Conservation (phyloP, 1,284 basidiomycete genomes). For the Cutaneotrichosporon cyanovorans region DNA sequence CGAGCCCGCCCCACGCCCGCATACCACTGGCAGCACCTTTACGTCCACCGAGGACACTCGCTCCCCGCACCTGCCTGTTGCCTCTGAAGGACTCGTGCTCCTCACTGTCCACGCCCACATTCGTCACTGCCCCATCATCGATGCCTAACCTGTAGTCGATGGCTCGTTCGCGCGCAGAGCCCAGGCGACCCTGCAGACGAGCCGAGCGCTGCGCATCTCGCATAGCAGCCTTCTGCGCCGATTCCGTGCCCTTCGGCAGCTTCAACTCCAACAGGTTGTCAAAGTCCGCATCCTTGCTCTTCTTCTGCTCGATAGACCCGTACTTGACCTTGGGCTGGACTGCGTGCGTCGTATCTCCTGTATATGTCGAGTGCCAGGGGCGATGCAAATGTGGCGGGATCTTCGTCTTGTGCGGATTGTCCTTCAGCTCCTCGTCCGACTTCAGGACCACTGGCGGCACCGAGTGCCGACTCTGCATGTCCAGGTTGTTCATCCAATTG, state of each 20-base stretch:
- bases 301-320: constrained; percentile 32
- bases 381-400: constrained; percentile 42
- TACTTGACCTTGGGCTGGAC: constrained; percentile 40
- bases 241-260: constrained; percentile 47
- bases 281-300: constrained; percentile 20
- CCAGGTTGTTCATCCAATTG: constrained; percentile 43
- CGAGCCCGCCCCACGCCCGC: constrained; percentile 65
- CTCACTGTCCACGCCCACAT: constrained; percentile 12
- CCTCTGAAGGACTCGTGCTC: constrained; percentile 51
- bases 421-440: neutral
- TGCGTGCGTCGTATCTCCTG: constrained; percentile 21
- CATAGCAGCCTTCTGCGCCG: constrained; percentile 51
- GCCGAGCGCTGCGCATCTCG: constrained; percentile 53
- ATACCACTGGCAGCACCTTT: constrained; percentile 47
- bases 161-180: constrained; percentile 60
- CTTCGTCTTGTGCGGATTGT: constrained; percentile 29
- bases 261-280: constrained; percentile 38
- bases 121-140: constrained; percentile 49
- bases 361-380: constrained; percentile 43
- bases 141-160: constrained; percentile 59
- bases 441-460: neutral
- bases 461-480: constrained; percentile 27
- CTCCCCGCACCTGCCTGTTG: constrained; percentile 50
- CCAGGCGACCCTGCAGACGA: constrained; percentile 55
- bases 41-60: constrained; percentile 36